Conservation (phyloP, 257 asterid genomes). For the Solanum microdontum region DNA sequence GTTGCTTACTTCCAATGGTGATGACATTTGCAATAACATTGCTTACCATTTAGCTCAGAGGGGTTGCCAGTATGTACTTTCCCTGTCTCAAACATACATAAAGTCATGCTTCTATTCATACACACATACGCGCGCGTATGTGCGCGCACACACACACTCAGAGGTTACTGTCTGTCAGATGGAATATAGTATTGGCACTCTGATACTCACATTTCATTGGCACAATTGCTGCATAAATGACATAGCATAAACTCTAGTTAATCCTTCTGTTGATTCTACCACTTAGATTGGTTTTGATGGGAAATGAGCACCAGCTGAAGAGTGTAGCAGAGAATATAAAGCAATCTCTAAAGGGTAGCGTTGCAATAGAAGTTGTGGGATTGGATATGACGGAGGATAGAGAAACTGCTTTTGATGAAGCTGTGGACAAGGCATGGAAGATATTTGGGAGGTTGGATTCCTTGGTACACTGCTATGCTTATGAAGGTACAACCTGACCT, state of each 20-base stretch:
- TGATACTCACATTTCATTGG: not conserved
- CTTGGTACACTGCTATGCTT: conserved; percentile 63
- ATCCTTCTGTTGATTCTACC: not conserved
- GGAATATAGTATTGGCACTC: not conserved
- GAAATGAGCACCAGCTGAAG: conserved; percentile 51
- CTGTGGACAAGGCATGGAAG: conserved; percentile 51
- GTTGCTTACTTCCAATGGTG: conserved; percentile 78
- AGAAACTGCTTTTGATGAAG: conserved; percentile 43
- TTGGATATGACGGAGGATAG: conserved; percentile 65
- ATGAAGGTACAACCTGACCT: conserved; percentile 47
- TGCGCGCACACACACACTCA: no score
- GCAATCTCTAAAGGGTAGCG: conserved; percentile 34
- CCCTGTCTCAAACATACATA: not conserved
- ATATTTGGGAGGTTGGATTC: conserved; percentile 63
- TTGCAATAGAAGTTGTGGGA: conserved; percentile 42
- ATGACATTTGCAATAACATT: conserved; percentile 52
- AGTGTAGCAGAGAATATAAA: conserved; percentile 40
- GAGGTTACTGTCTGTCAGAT: not conserved
- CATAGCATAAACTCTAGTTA: not conserved
- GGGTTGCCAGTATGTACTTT: conserved; percentile 53
- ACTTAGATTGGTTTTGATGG: conserved; percentile 66
- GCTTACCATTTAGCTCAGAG: conserved; percentile 68
- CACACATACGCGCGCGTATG: not conserved
- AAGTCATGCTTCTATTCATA: not conserved
- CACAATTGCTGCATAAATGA: not conserved